Conservation (phyloP, 73 alveolate species). For the Tetrahymena borealis region DNA sequence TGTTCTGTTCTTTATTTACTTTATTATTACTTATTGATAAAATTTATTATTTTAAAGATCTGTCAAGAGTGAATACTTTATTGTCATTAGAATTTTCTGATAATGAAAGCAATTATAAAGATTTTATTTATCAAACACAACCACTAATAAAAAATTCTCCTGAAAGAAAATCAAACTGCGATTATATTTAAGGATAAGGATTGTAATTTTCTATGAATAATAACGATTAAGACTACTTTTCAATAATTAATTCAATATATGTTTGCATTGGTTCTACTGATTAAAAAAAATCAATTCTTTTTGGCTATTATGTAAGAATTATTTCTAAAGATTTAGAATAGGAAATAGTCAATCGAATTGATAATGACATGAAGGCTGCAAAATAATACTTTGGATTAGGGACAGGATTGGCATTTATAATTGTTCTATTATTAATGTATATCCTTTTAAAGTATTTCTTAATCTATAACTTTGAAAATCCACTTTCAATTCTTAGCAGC, state of each 20-base stretch:
- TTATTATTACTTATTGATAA: background rate
- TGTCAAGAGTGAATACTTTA: background rate
- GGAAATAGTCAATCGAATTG: background rate
- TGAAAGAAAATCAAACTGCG: background rate
- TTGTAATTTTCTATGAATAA: background rate
- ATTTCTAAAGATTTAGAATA: background rate
- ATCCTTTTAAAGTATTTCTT: background rate
- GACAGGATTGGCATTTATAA: background rate
- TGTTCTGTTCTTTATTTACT: no score
- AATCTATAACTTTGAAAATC: background rate
- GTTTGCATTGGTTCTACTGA: background rate
- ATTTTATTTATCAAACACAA: background rate
- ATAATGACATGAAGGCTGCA: background rate
- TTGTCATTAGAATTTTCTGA: background rate
- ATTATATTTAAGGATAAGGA: background rate
- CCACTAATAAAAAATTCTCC: background rate
- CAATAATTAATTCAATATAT: background rate
- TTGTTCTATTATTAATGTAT: background rate
- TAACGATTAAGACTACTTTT: background rate
- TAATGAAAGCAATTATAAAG: background rate
- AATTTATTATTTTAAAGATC: background rate
- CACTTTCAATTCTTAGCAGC: background rate
- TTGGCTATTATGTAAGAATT: background rate
- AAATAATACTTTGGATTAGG: background rate
- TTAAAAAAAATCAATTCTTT: background rate